Conservation (phyloP, 306 rosid genomes). For the Ceratonia siliqua region DNA sequence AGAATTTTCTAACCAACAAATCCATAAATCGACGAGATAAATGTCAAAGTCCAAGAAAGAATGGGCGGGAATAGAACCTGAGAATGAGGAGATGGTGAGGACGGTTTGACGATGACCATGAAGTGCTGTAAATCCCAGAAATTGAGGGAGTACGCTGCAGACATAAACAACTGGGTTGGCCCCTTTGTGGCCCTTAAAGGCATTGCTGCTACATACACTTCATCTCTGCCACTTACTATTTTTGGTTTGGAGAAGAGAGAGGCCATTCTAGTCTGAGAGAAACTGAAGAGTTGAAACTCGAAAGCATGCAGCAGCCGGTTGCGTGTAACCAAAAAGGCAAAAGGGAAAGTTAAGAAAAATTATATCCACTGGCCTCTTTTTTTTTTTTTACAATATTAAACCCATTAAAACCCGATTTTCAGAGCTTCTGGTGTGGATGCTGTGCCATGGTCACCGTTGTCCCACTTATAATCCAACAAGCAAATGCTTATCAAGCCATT, state of each 20-base stretch:
- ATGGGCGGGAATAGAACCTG: conserved; percentile 50
- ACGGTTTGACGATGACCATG: conserved; percentile 76
- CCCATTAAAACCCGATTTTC: too few species aligned
- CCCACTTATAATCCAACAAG: too few species aligned
- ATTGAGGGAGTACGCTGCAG: conserved; percentile 72
- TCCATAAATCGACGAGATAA: neutral
- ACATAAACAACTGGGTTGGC: conserved; percentile 74
- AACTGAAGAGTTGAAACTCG: neutral
- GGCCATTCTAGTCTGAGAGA: conserved; percentile 38
- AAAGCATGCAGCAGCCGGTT: neutral
- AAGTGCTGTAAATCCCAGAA: conserved; percentile 87
- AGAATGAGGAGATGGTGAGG: conserved; percentile 42
- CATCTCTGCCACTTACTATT: conserved; percentile 48
- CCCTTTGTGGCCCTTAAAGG: conserved; percentile 88
- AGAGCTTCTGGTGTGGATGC: neutral
- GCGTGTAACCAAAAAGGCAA: neutral
- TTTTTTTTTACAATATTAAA: neutral
- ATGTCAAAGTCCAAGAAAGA: neutral
- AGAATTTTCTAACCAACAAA: neutral
- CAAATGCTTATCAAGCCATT: neutral
- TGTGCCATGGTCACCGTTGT: neutral
- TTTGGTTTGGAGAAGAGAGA: conserved; percentile 34
- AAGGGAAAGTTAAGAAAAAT: neutral
- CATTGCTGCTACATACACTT: conserved; percentile 82
- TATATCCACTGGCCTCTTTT: neutral